A percentile compares a stretch with the other conserved stretches of the same genome.
phyloP scores from a whole-genome alignment of 805 yeast species.

The Hagleromyces aurorensis region DNA sequence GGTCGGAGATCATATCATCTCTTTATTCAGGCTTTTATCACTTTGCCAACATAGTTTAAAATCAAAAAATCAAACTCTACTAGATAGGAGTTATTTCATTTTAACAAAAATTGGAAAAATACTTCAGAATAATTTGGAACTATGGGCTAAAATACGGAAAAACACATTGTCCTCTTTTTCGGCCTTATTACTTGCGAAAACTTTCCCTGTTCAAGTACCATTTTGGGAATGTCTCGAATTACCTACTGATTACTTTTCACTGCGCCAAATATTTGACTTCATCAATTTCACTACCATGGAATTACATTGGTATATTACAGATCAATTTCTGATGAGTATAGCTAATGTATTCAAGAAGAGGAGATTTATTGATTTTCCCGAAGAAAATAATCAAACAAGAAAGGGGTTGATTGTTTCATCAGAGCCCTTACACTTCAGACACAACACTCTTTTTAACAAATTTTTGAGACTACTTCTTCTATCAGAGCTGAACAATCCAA shows the following conservation, averaged over 20 bases:
- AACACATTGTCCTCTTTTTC: constrained; percentile 13
- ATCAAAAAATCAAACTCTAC: no score
- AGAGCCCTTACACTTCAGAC: constrained; percentile 1
- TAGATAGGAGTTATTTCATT: constrained; percentile 15
- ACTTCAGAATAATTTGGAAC: constrained; percentile 3
- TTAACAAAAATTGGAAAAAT: constrained; percentile 13
- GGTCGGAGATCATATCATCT: constrained; percentile 21
- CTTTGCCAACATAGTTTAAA: constrained; percentile 7
- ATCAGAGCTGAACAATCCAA: constrained; percentile 8
- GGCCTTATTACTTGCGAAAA: constrained; percentile 10
- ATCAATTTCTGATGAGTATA: constrained; percentile 42
- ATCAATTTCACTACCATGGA: constrained; percentile 15
- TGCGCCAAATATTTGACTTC: constrained; percentile 13
- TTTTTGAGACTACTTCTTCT: constrained; percentile 16
- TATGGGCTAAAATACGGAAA: constrained; percentile 19
- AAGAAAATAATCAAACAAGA: constrained; percentile 11
- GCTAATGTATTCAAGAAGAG: constrained; percentile 21
- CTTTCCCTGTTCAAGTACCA: constrained; percentile 15
- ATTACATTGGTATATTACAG: constrained; percentile 31
- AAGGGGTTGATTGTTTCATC: constrained; percentile 8
- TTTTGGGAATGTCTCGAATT: constrained; percentile 20
- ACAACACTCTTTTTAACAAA: constrained; percentile 17
- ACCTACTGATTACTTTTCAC: constrained; percentile 6
- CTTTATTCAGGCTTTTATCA: constrained; percentile 24
- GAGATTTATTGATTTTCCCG: constrained; percentile 23